Conservation (phyloP, 2,329 filamentous ascomycete genomes). For the Microdochium trichocladiopsis region DNA sequence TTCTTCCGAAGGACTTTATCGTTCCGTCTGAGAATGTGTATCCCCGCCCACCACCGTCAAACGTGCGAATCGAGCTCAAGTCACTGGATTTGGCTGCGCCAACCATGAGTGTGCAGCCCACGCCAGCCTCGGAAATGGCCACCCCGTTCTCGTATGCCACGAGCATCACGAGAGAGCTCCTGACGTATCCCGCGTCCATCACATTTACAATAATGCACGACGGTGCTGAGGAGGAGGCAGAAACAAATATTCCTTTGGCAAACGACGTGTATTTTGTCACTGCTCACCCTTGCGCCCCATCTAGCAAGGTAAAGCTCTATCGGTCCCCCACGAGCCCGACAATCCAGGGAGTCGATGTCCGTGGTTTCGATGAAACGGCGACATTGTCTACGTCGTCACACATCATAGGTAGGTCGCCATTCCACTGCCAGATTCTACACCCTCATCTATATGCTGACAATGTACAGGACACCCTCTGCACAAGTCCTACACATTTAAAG, state of each 20-base stretch:
- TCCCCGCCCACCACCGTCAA: slow-evolving; percentile 34
- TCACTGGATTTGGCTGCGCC: slow-evolving; percentile 41
- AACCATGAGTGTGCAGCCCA: slow-evolving; percentile 35
- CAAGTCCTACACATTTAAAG: slow-evolving; percentile 53
- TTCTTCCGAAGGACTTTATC: slow-evolving; percentile 55
- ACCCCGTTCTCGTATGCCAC: slow-evolving; percentile 28
- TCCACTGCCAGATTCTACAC: slow-evolving; percentile 5
- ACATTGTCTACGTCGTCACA: slow-evolving; percentile 38
- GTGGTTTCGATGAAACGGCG: slow-evolving; percentile 33
- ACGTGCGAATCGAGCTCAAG: slow-evolving; percentile 40
- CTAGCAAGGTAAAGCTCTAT: slow-evolving; percentile 47
- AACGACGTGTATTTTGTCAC: slow-evolving; percentile 61
- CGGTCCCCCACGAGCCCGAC: slow-evolving; percentile 54
- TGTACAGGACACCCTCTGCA: slow-evolving; percentile 52
- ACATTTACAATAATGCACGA: slow-evolving; percentile 34
- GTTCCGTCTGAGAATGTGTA: slow-evolving; percentile 52
- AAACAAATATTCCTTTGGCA: slow-evolving; percentile 36
- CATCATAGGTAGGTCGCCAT: slow-evolving; percentile 33
- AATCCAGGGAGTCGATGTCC: slow-evolving; percentile 49
- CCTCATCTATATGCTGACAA: neutral
- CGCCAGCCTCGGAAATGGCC: slow-evolving; percentile 29
- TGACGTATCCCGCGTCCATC: slow-evolving; percentile 31
- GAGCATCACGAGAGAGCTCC: slow-evolving; percentile 20
- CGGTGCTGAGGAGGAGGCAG: slow-evolving; percentile 26
- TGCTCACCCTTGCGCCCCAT: slow-evolving; percentile 56